A percentile compares a stretch with the other conserved stretches of the same genome.
These are phyloP conservation scores for Hevea brasiliensis DNA, from an alignment of 345 rosid genomes.

Conservation along the genomic window DNA sequence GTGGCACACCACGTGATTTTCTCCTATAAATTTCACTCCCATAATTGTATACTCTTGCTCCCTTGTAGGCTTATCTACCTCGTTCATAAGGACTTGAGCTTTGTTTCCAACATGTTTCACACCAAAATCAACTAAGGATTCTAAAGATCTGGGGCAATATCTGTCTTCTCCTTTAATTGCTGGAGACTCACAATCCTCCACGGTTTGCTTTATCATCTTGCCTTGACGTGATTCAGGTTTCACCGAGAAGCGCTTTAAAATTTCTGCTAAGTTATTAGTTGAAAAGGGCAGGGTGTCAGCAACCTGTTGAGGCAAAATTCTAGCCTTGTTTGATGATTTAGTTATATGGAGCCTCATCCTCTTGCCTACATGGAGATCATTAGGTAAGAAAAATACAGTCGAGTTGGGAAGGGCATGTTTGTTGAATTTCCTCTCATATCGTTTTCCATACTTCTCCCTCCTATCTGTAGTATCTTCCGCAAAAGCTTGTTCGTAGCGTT, in stretches of 20 bases:
- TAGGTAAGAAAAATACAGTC: not conserved
- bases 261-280: not conserved
- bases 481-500: not conserved
- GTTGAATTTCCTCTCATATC: not conserved
- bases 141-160: not conserved
- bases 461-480: not conserved
- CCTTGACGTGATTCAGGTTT: not conserved
- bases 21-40: not conserved
- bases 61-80: not conserved
- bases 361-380: not conserved
- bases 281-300: not conserved
- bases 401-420: not conserved
- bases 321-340: not conserved
- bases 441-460: not conserved
- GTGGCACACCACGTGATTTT: not conserved
- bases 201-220: not conserved
- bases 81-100: not conserved
- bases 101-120: not conserved
- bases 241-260: not conserved
- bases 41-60: not conserved
- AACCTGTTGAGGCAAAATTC: not conserved
- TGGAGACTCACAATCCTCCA: not conserved
- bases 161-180: not conserved
- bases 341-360: constrained; percentile 1
- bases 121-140: not conserved